Evolutionary conservation across 2,329 filamentous ascomycete genomes (phyloP), one percentile per base, ranked within the genome.

Genomic region (Chrysoporthe puriensis): DNA sequence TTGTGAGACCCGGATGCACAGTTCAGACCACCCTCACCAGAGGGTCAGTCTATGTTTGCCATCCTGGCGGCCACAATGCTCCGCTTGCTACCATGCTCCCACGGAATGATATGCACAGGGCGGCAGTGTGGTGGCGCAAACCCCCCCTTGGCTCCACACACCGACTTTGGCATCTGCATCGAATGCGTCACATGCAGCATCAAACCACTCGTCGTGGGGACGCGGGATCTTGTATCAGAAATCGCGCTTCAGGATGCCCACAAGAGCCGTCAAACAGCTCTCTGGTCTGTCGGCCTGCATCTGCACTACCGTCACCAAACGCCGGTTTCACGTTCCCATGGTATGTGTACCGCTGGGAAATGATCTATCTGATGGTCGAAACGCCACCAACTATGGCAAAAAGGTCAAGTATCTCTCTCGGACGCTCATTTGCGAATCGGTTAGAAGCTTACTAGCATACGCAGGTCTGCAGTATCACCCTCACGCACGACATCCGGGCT

Each of bases 161-260:
- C 68, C 65, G 68, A 59, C 65, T 63, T 50, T 50, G 42, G 50
- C 50, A 58, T 36, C 57, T 62, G 68, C 68, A 69, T 62, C 67
- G 63, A 57, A 59, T 65, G 65, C 68, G 63, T 67, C 65, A 64
- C 64, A 66, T 67, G 67, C 64, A 48, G 57, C 50, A 63, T 43
- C 58, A 59, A 44, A 56, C n/a, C 60, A 48, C 43, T 48, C 50
- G 11, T 46, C 59, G 42, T 34, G 21, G 59, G n/a, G 59, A n/a
- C 43, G 43, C 42, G n/a, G 34, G 32, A 34, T 14, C 40, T 14
- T 57, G 54, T 34, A 57, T n/a, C 34, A 57, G 54, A 21, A 21
- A 32, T 43, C 7, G 57, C 54, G 62, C 62, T 57, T 62, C 62
- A 65, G 46, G 62, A 68, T 16, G 52, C 54, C 54, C 34, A 57